These are phyloP conservation scores for Penicillium sp. DNA, from an alignment of 2,329 filamentous ascomycete genomes.

Conservation along the genomic window DNA sequence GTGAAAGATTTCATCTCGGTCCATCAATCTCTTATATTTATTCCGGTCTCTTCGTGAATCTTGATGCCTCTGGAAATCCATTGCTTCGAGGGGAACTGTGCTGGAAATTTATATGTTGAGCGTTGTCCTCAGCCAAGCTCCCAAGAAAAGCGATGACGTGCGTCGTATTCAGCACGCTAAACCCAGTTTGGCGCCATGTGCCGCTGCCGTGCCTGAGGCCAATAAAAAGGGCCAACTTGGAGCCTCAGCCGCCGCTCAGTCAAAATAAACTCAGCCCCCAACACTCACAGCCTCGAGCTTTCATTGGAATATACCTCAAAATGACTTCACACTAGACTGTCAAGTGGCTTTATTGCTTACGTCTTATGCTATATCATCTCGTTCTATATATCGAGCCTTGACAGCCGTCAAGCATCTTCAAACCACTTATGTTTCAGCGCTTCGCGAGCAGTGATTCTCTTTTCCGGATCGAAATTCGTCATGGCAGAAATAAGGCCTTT, in stretches of 20 bases:
- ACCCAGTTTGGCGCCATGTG: background rate
- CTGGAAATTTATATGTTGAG: background rate
- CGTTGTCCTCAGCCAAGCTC: background rate
- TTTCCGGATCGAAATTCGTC: conserved; percentile 31
- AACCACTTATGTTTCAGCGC: conserved; percentile 30
- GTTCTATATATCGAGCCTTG: too few species aligned
- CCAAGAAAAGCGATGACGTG: background rate
- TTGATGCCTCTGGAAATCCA: background rate
- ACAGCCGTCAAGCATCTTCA: conserved; percentile 3
- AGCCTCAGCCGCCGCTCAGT: too few species aligned
- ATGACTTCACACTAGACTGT: too few species aligned
- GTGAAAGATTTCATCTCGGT: background rate
- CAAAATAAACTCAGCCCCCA: too few species aligned
- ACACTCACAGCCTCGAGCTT: too few species aligned
- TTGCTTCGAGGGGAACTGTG: background rate
- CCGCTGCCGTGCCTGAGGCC: background rate
- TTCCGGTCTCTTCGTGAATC: background rate
- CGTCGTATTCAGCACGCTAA: background rate
- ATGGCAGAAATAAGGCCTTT: conserved; percentile 27
- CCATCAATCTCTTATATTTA: background rate
- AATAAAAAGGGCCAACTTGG: too few species aligned
- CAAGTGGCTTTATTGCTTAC: too few species aligned
- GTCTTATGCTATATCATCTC: too few species aligned
- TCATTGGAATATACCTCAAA: too few species aligned
- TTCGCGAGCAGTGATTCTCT: conserved; percentile 28